Evolutionary conservation across 2,329 filamentous ascomycete species (phyloP), one percentile per base, ranked within the genome.

Genomic region (Exophiala phaeomuriformis): DNA sequence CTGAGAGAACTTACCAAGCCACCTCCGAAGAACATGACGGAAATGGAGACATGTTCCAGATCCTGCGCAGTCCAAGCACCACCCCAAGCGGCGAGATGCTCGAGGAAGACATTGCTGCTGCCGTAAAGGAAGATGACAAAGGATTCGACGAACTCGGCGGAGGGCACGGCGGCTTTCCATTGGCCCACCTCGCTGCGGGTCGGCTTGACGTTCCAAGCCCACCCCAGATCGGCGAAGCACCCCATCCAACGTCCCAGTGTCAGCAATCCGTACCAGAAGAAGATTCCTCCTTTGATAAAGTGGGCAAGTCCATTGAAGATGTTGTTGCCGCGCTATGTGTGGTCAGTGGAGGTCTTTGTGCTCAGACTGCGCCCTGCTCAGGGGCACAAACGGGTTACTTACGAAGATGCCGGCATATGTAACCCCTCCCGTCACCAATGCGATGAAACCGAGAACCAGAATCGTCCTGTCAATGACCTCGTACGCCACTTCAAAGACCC

Each of bases 131-230:
- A 95, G 60, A 97, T 96, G 61, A 95, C 80, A 52, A 85, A 84
- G 33, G 88, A 94, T 70, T 97, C 91, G 46, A 85, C 81, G 63
- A 95, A 95, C 71, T 97, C 91, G 28, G 88, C 89, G 0, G 87
- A 87, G 1, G 86, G 87, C 31, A 82, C 63, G 43, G 69, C 72
- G 37, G 60, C 51, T 50, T 81, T 81, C 79, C 85, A 85, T 65
- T 76, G 80, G 60, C 80, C 77, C 12, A 82, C 77, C 8, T 81
- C 66, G 6, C 74, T 74, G 54, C 70, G 69, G 3, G 73, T 66
- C 5, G 89, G 89, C 55, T 86, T 86, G 55, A 90, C 71, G 64
- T 97, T 97, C 91, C 91, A 96, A 0, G 90, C 88, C 91, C 91
- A 97, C 61, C 91, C 91, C 52, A 91, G 79, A 56, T 95, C 88